A percentile compares a stretch with the other conserved stretches of the same genome.
Conservation (phyloP, 2,329 filamentous ascomycete genomes). For the Aspergillus awamori region DNA sequence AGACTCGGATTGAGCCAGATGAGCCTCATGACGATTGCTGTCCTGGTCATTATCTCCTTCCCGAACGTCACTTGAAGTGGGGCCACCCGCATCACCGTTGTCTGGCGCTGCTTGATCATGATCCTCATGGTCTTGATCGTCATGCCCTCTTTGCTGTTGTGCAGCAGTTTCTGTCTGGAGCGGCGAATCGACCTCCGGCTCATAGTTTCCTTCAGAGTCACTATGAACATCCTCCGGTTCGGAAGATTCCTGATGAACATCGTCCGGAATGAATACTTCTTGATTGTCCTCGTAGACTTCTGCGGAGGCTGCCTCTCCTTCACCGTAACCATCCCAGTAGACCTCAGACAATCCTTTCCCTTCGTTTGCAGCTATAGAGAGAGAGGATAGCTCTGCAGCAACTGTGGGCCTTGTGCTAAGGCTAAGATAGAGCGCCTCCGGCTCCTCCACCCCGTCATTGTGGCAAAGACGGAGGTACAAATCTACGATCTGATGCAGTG, state of each 20-base stretch:
- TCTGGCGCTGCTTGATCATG: not conserved
- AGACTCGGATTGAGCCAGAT: slow-evolving; percentile 17
- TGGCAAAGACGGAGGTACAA: slow-evolving; percentile 61
- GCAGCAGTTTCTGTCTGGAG: not conserved
- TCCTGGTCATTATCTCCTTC: slow-evolving; percentile 15
- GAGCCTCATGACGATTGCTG: slow-evolving; percentile 10
- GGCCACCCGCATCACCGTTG: not conserved
- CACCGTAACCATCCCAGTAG: slow-evolving; percentile 51
- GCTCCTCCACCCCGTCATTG: slow-evolving; percentile 59
- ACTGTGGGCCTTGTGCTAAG: slow-evolving; percentile 60
- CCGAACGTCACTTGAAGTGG: not conserved
- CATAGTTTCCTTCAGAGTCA: not conserved
- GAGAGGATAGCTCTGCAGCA: slow-evolving; percentile 53
- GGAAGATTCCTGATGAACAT: slow-evolving; percentile 17
- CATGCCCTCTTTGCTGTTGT: slow-evolving; percentile 6
- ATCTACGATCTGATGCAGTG: slow-evolving; percentile 60
- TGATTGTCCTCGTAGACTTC: slow-evolving; percentile 17
- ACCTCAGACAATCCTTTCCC: slow-evolving; percentile 61
- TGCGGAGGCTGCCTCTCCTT: slow-evolving; percentile 41
- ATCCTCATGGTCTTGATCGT: slow-evolving; percentile 4
- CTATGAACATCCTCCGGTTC: slow-evolving; percentile 17
- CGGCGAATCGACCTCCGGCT: not conserved
- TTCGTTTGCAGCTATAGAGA: slow-evolving; percentile 56
- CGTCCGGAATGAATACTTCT: slow-evolving; percentile 21
- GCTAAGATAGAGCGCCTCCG: slow-evolving; percentile 61